phyloP scores from a whole-genome alignment of 2,329 filamentous ascomycete species.

The Fusarium devonianum region DNA sequence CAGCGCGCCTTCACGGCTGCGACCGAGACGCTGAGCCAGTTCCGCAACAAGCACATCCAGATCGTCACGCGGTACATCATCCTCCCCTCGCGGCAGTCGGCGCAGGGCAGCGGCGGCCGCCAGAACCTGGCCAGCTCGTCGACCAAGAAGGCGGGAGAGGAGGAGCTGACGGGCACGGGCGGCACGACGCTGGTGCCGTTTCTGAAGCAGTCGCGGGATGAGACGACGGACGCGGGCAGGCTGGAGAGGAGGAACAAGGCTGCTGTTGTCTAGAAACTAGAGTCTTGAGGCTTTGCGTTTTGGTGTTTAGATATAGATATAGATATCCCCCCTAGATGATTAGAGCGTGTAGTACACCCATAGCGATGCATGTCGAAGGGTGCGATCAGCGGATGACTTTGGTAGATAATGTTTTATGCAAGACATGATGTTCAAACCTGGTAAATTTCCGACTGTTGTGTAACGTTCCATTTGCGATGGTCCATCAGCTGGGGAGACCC shows the following conservation, averaged over 20 bases:
- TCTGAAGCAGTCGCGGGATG: constrained; percentile 85
- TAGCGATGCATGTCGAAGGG: no score
- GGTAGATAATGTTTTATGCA: no score
- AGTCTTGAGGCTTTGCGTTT: no score
- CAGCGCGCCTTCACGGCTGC: constrained; percentile 70
- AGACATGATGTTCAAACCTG: no score
- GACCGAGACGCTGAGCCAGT: constrained; percentile 74
- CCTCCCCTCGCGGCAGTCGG: constrained; percentile 68
- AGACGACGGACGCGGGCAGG: constrained; percentile 63
- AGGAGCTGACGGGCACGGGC: constrained; percentile 79
- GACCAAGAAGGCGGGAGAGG: constrained; percentile 44
- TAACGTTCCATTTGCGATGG: no score
- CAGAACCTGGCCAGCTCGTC: constrained; percentile 57
- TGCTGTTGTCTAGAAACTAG: no score
- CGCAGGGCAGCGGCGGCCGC: constrained; percentile 30
- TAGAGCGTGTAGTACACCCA: no score
- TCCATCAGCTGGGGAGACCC: no score
- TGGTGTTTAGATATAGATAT: not conserved
- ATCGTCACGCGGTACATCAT: constrained; percentile 93
- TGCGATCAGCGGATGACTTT: no score
- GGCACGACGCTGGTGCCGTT: constrained; percentile 90
- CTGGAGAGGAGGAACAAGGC: no score
- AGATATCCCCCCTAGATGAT: no score
- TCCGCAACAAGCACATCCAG: constrained; percentile 87
- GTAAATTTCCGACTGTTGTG: no score